Evolutionary conservation across 345 rosid species (phyloP).

Genomic region (Citrus trifoliata): DNA sequence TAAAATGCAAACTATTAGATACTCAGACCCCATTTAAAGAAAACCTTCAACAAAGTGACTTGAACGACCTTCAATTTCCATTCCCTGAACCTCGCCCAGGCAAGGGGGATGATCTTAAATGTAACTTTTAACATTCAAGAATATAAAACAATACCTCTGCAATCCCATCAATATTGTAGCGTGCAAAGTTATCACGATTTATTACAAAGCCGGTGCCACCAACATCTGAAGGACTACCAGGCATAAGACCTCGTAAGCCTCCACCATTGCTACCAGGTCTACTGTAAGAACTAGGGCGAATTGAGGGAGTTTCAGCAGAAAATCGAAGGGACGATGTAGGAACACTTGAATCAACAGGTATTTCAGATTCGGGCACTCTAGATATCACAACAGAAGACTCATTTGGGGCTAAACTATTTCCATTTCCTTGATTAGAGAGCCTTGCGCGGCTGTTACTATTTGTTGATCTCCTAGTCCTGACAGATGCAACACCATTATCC

Average conservation of each 20-base stretch:
- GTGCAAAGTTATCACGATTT: conserved; percentile 51
- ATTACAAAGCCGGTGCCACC: conserved; percentile 42
- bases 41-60: neutral
- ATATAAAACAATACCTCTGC: conserved; percentile 60
- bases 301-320: conserved; percentile 30
- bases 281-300: conserved; percentile 25
- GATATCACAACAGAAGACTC: conserved; percentile 30
- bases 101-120: neutral
- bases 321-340: conserved; percentile 30
- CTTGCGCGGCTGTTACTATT: conserved; percentile 39
- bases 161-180: conserved; percentile 73
- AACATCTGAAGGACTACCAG: conserved; percentile 58
- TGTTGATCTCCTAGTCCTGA: conserved; percentile 52
- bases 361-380: conserved; percentile 43
- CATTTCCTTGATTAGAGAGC: conserved; percentile 39
- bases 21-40: conserved; percentile 1
- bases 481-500: conserved; percentile 37
- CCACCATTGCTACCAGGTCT: conserved; percentile 35
- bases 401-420: conserved; percentile 31
- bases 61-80: neutral
- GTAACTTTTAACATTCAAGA: neutral
- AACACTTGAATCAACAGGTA: conserved; percentile 37
- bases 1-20: neutral
- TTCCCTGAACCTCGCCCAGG: neutral
- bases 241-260: conserved; percentile 35